Evolutionary conservation across 2,329 filamentous ascomycete genomes (phyloP), one percentile per base, ranked within the genome.

Genomic region (Talaromyces sp.): DNA sequence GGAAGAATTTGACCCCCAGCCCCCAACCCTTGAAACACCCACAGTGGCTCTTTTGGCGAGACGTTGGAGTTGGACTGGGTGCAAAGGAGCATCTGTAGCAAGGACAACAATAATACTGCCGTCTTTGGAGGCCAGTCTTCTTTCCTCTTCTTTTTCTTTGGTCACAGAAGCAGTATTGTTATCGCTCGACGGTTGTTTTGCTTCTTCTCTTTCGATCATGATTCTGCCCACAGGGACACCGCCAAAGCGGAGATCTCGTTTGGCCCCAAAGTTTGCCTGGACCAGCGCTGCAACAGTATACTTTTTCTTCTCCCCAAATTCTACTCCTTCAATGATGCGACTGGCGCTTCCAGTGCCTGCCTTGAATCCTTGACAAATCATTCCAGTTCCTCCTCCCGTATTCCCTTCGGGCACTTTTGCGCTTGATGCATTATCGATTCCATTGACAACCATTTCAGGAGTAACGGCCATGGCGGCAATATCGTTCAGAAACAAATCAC

Each of bases 301-400:
- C 2, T 11, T 32, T 27, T 38, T 60, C 35, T 52, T 41, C 31
- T 43, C 55, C 2, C 58, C 58, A 17, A 57, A 60, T 14, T 51
- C 55, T 9, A 60, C 13, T 1, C 58, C 55, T 10, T 60, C 58
- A 24, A 60, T 60, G 2, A 60, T 32, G n/a, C 58, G 43, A 54
- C 58, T 60, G 8, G 58, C 54, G 21, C 58, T 57, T 11, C 58
- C 58, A 17, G 58, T 60, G 7, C 58, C 58, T 5, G 31, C 58
- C 50, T 60, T 60, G 49, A 60, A 60, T 21, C 58, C 58, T 26
- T 57, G 54, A 54, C 58, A 60, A 7, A 38, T 60, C 58, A 60
- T 60, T 19, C 58, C 58, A 13, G 58, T 60, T 4, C 58, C 58
- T 35, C 58, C 58, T 3, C 58, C 58, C 26, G 58, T 60, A 13